phyloP scores from a whole-genome alignment of 2,329 filamentous ascomycete species.

The Ceratocystis lukuohia region DNA sequence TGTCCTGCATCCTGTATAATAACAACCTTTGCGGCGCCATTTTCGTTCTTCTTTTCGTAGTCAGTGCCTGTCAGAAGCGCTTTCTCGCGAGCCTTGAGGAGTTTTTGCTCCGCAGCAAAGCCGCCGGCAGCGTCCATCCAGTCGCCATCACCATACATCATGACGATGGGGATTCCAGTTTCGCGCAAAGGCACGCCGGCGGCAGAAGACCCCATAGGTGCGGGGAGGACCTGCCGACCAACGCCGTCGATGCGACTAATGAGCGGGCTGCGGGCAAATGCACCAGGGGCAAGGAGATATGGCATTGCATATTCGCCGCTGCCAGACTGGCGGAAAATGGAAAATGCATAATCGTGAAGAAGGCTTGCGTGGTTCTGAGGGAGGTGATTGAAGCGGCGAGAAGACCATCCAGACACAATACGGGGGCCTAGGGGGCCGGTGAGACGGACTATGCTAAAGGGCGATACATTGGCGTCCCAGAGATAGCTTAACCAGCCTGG shows the following conservation, averaged over 20 bases:
- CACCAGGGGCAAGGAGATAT: conserved; percentile 85
- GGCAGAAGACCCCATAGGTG: conserved; percentile 23
- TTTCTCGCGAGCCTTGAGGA: conserved; percentile 52
- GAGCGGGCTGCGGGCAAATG: conserved; percentile 75
- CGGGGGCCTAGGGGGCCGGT: conserved; percentile 80
- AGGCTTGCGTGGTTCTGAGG: conserved; percentile 66
- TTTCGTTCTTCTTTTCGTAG: conserved; percentile 58
- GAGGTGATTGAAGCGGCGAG: conserved; percentile 79
- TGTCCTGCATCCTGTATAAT: conserved; percentile 53
- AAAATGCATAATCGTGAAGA: conserved; percentile 87
- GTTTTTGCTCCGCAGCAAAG: conserved; percentile 62
- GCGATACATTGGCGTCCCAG: conserved; percentile 94
- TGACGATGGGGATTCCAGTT: conserved; percentile 65
- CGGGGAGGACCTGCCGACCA: conserved; percentile 51
- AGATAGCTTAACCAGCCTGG: conserved; percentile 84
- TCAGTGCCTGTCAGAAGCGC: conserved; percentile 47
- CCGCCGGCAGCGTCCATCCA: conserved; percentile 97
- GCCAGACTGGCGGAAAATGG: conserved; percentile 80
- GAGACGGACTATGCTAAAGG: conserved; percentile 81
- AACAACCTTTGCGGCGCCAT: conserved; percentile 69
- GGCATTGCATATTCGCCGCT: conserved; percentile 88
- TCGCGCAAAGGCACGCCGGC: conserved; percentile 28
- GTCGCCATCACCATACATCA: conserved; percentile 96
- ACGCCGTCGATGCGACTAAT: conserved; percentile 79
- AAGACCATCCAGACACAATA: conserved; percentile 90